These are phyloP conservation scores for Phytopythium oedochilum DNA, from an alignment of 352 stramenopile species.

Conservation along the genomic window DNA sequence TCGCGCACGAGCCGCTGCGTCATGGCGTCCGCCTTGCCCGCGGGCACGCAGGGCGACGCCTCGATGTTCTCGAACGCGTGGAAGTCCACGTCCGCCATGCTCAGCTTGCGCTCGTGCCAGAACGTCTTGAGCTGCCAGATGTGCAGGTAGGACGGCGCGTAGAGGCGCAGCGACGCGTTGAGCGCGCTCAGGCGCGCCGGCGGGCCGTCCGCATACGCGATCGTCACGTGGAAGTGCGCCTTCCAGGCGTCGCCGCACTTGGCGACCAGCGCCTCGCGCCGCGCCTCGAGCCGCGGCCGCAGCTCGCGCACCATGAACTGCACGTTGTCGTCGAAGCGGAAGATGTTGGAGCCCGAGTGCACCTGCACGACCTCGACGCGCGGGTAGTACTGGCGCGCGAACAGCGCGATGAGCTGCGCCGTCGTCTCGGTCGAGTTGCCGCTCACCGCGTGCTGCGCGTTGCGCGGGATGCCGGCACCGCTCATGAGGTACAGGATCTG, in stretches of 20 bases:
- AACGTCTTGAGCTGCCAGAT: constrained; percentile 99
- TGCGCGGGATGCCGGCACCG: constrained; percentile 93
- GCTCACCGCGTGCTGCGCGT: constrained; percentile 87
- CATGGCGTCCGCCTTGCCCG: constrained; percentile 73
- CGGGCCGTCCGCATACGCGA: constrained; percentile 96
- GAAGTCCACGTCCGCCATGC: constrained; percentile 95
- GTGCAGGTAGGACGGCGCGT: constrained; percentile 95
- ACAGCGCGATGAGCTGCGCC: constrained; percentile 90
- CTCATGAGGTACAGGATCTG: constrained; percentile 96
- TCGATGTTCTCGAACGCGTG: constrained; percentile 97
- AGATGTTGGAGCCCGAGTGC: constrained; percentile 96
- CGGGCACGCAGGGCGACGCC: constrained; percentile 88
- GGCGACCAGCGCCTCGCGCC: constrained; percentile 92
- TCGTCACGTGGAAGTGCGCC: constrained; percentile 93
- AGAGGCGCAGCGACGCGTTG: constrained; percentile 94
- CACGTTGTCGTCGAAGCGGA: constrained; percentile 95
- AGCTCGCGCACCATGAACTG: constrained; percentile 96
- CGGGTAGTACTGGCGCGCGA: constrained; percentile 90
- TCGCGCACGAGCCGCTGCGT: constrained; percentile 90
- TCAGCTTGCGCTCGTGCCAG: constrained; percentile 96
- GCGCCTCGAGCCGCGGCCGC: constrained; percentile 91
- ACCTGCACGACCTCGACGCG: constrained; percentile 93
- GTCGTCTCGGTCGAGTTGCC: constrained; percentile 96
- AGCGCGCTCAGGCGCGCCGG: constrained; percentile 94
- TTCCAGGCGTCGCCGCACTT: constrained; percentile 91